phyloP scores from a whole-genome alignment of 768 basidiomycete species.

The Pleurotus tuber-regium region DNA sequence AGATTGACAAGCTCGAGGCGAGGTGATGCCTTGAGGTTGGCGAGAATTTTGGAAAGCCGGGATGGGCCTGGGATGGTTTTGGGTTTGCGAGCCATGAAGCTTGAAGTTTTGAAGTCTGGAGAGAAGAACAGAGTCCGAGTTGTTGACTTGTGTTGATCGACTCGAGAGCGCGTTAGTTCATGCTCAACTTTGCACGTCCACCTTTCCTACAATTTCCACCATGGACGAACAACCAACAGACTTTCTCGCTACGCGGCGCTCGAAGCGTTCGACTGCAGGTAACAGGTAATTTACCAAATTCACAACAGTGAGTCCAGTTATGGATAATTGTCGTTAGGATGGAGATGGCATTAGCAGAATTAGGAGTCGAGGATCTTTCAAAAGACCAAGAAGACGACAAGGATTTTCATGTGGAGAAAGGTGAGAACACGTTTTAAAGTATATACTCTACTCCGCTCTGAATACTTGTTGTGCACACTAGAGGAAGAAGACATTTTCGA shows the following conservation, averaged over 20 bases:
- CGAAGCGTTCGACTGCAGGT: slow-evolving; percentile 73
- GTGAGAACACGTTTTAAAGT: slow-evolving; percentile 27
- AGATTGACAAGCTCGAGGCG: slow-evolving; percentile 47
- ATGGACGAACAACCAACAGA: slow-evolving; percentile 33
- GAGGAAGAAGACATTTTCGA: slow-evolving; percentile 83
- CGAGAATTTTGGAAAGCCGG: slow-evolving; percentile 52
- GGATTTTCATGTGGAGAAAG: slow-evolving; percentile 68
- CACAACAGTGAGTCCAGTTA: neutral
- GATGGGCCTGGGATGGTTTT: slow-evolving; percentile 40
- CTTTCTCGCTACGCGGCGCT: slow-evolving; percentile 52
- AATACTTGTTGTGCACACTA: slow-evolving; percentile 22
- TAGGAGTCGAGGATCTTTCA: slow-evolving; percentile 50
- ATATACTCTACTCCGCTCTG: neutral
- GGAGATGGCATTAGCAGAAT: slow-evolving; percentile 75
- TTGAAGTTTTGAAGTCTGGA: neutral
- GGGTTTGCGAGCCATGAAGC: slow-evolving; percentile 20
- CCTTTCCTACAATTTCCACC: neutral
- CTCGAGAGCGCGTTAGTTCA: neutral
- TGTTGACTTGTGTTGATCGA: slow-evolving; percentile 6
- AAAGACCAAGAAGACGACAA: slow-evolving; percentile 70
- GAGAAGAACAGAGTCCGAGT: neutral
- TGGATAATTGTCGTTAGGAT: slow-evolving; percentile 43
- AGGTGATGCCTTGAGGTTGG: slow-evolving; percentile 48
- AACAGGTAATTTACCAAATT: slow-evolving; percentile 50
- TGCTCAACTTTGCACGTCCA: neutral